A percentile compares a stretch with the other conserved stretches of the same genome.
phyloP scores from a whole-genome alignment of 2,329 filamentous ascomycete species.

The Ophiobolus disseminans region DNA sequence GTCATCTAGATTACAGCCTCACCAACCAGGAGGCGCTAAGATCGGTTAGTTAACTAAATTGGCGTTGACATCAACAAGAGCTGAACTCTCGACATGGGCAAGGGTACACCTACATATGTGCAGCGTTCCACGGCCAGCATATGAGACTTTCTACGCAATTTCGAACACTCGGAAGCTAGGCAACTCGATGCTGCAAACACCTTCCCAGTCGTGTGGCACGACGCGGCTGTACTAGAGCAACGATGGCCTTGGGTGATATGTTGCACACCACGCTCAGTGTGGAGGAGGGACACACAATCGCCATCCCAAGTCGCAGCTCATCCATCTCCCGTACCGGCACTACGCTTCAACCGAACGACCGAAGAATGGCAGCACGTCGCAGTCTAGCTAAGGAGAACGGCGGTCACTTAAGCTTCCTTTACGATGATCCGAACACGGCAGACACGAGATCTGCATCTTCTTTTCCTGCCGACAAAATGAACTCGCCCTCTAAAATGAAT shows the following conservation, averaged over 20 bases:
- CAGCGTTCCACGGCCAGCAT: conserved; percentile 28
- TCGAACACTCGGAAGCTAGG: conserved; percentile 25
- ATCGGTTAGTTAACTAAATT: conserved; percentile 20
- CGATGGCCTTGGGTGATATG: conserved; percentile 23
- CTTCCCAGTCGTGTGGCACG: conserved; percentile 20
- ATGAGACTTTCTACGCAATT: conserved; percentile 10
- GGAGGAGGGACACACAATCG: conserved; percentile 19
- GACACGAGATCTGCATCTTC: background rate
- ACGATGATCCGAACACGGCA: background rate
- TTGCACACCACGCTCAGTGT: conserved; percentile 18
- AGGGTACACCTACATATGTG: conserved; percentile 27
- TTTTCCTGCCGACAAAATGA: background rate
- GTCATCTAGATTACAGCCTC: conserved; percentile 32
- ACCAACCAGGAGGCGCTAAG: conserved; percentile 32
- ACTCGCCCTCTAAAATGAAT: conserved; percentile 3
- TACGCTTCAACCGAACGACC: conserved; percentile 1
- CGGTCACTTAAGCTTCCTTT: conserved; percentile 2
- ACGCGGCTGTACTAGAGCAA: conserved; percentile 24
- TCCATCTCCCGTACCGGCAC: conserved; percentile 10
- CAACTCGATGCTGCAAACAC: conserved; percentile 24
- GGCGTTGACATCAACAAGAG: conserved; percentile 23
- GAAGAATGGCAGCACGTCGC: conserved; percentile 9
- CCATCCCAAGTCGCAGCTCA: conserved; percentile 25
- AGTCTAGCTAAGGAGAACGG: conserved; percentile 9
- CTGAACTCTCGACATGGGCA: conserved; percentile 29